Base-by-base conservation (phyloP, 345 rosid species). In the Hevea brasiliensis region DNA sequence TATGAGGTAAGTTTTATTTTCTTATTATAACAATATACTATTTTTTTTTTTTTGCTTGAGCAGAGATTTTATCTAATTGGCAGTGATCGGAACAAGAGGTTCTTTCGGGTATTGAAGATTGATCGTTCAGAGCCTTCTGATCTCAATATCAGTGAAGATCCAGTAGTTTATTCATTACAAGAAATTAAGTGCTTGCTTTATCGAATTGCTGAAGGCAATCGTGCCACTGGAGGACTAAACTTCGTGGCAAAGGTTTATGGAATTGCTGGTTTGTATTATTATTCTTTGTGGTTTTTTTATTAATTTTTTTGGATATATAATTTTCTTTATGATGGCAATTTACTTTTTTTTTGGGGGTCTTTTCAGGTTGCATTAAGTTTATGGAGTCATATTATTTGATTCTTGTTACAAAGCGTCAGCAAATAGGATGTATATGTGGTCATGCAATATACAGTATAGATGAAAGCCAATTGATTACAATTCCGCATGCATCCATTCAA, bases 81-180 rank as follows among this genome's bases (percentile, higher is more conserved):
- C 82, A 92, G 99, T 81, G 99, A 95, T 81, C 86, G 96, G 85
- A 90, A 82, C 69, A 95, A 86, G 88, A 83, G 88, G 74, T 86
- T 88, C 73, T 91, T 84, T 80, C 87, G 98, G 54, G 97, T 95
- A 37, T 75, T 95, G 63, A 95, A 95, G 85, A 91, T 95, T 76
- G 99, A 95, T 75, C 91, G 98, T 53, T 95, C 96, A 61, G 98
- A 95, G 82, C 93, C 93, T 65, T 89, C 93, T 61, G 99, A 95
- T 82, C 92, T 95, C 44, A 91, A 87, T 81, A 87, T 95, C 32
- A 95, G 98, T 65, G 97, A 95, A 82, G 98, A 95, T 71, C 98
- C 98, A 0, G 97, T 95, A 23, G 88, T 91, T 57, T 95, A 92
- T 76, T 88, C 98, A 7, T 90, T 92, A 4, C 91, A 84, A 65